Conservation (phyloP, 108 stramenopile genomes). For the Parmales sp. region DNA sequence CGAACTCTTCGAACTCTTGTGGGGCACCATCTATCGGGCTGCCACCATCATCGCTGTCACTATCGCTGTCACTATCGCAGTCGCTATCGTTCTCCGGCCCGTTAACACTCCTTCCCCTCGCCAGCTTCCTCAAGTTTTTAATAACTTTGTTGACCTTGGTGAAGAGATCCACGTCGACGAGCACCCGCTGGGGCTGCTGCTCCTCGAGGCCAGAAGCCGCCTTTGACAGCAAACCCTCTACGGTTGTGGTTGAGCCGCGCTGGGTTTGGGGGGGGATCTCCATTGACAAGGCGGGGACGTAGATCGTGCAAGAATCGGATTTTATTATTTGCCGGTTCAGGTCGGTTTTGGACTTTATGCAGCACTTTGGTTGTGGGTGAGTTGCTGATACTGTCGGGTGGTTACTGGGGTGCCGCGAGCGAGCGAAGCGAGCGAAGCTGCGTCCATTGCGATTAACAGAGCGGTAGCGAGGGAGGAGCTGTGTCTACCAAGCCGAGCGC, state of each 20-base stretch:
- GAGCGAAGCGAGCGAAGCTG: too few relatives aligned
- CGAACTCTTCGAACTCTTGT: conserved; percentile 41
- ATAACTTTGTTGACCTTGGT: conserved; percentile 32
- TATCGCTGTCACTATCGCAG: not conserved
- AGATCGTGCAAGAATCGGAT: conserved; percentile 51
- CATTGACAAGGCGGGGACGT: conserved; percentile 47
- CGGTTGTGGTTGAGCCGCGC: conserved; percentile 53
- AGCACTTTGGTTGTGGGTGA: too few relatives aligned
- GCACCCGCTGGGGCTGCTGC: conserved; percentile 31
- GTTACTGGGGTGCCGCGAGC: too few relatives aligned
- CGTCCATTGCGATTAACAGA: too few relatives aligned
- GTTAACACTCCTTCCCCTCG: conserved; percentile 20
- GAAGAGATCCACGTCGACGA: conserved; percentile 41
- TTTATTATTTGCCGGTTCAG: conserved; percentile 69
- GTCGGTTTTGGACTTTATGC: conserved; percentile 35
- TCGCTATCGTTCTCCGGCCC: conserved; percentile 19
- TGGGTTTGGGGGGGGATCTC: conserved; percentile 70
- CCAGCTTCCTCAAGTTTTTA: conserved; percentile 11
- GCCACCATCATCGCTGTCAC: not conserved
- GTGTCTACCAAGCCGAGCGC: too few relatives aligned
- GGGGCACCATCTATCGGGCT: not conserved
- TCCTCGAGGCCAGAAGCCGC: conserved; percentile 22
- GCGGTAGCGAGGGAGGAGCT: too few relatives aligned
- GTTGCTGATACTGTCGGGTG: too few relatives aligned
- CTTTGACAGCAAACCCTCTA: conserved; percentile 49